Base-by-base conservation (phyloP, 2,329 filamentous ascomycete species). In the Calonectria ilicicola region DNA sequence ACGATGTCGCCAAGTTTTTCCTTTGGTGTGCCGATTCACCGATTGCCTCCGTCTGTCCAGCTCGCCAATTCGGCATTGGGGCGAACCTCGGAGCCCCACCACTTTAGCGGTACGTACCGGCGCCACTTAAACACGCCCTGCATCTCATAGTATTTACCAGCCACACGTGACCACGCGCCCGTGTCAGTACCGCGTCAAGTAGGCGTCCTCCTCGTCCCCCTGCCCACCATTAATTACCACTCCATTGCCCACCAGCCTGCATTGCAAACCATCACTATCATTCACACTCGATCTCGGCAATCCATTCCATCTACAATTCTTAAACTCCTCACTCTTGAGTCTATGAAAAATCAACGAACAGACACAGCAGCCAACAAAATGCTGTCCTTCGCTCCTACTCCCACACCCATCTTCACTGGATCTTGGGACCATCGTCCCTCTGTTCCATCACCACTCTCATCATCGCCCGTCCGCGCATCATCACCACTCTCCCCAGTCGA, bases 391-490 rank as follows among this genome's bases (percentile, higher is more conserved):
- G 80, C 85, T 10, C 79, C 84, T 42, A 78, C 85, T 10, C 79
- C 84, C 32, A 78, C 85, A n/a, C 85, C 87, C 21, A 83, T 85
- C 62, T 86, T 88, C 78, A 83, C 84, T 64, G 81, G 83, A 69
- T 80, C 83, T 38, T 87, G 86, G 81, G 82, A 86, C 62, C 81
- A 87, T 81, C 85, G 85, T 19, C 90, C 90, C 2, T 73, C 82
- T 42, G 82, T 87, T 35, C 83, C 90, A 1, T 92, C 90, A 60
- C 90, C 89, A 7, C 87, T 91, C 5, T 90, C 90, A 3, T 92
- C 90, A 2, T 91, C 90, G 3, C 90, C 90, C 15, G 81, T 91
- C 65, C 89, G 89, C 76, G 85, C 87, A n/a, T 85, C 87, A 6
- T 87, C 89, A 14, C 83, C 85, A 14, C 82, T 88, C 10, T 87